These are phyloP conservation scores for Tuber melanosporum DNA, from an alignment of 495 filamentous ascomycete genomes.

Conservation along the genomic window DNA sequence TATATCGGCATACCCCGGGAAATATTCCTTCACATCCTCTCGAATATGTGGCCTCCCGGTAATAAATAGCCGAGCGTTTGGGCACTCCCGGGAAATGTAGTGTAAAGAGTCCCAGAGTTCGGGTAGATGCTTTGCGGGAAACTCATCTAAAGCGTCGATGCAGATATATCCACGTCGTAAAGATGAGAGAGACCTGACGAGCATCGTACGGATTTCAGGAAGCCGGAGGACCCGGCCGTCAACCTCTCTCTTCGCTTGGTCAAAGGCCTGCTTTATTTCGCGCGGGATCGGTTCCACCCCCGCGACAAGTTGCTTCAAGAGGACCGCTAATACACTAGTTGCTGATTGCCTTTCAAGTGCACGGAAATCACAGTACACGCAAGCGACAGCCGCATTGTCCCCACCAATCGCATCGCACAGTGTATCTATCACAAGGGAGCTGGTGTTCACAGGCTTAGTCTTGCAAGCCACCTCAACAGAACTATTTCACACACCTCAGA, in stretches of 20 bases:
- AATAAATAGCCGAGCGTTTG: neutral
- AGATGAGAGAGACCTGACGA: neutral
- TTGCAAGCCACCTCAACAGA: too few species aligned
- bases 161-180: neutral
- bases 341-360: neutral
- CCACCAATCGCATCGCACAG: neutral
- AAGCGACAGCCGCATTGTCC: neutral
- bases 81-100: neutral
- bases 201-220: neutral
- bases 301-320: neutral
- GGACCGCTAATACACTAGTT: neutral
- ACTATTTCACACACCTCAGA: too few species aligned
- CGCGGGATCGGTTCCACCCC: neutral
- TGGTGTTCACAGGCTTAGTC: neutral
- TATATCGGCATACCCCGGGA: neutral
- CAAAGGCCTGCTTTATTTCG: neutral
- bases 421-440: neutral
- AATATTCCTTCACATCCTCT: neutral
- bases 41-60: neutral
- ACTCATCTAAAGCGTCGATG: neutral
- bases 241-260: neutral
- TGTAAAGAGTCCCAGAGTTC: neutral
- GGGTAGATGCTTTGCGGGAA: neutral
- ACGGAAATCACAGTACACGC: neutral
- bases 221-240: neutral